Percentiles rank a stretch among this genome's conserved stretches.
phyloP scores from a whole-genome alignment of 208 protist genomes.

The Leishmania gerbilli region DNA sequence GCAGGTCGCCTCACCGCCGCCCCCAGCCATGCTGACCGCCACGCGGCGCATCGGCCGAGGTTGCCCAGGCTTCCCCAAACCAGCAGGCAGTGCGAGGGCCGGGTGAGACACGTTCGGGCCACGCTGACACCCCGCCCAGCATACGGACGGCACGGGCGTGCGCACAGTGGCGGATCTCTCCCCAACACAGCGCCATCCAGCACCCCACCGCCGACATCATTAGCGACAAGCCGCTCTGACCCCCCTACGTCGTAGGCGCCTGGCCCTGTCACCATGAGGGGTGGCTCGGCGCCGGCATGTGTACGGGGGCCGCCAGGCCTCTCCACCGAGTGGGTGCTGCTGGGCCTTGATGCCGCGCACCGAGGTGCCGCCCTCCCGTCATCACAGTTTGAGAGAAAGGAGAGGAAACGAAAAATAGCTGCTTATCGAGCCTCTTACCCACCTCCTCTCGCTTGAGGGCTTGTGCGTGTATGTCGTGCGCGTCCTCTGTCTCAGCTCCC shows the following conservation, averaged over 20 bases:
- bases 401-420: neutral
- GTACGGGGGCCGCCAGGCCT: neutral
- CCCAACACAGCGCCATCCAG: neutral
- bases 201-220: neutral
- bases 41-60: neutral
- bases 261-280: neutral
- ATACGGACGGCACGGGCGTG: neutral
- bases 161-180: neutral
- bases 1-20: neutral
- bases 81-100: neutral
- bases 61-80: neutral
- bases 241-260: neutral
- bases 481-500: neutral
- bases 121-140: neutral
- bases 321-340: neutral
- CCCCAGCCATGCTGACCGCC: neutral
- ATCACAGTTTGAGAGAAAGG: neutral
- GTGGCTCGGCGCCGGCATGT: neutral
- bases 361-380: neutral
- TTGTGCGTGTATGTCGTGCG: neutral
- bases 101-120: neutral
- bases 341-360: neutral
- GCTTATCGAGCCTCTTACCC: too few relatives aligned
- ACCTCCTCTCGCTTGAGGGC: neutral
- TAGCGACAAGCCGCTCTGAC: neutral